Conservation (phyloP, 345 rosid genomes). For the Eucalyptus brandiana region DNA sequence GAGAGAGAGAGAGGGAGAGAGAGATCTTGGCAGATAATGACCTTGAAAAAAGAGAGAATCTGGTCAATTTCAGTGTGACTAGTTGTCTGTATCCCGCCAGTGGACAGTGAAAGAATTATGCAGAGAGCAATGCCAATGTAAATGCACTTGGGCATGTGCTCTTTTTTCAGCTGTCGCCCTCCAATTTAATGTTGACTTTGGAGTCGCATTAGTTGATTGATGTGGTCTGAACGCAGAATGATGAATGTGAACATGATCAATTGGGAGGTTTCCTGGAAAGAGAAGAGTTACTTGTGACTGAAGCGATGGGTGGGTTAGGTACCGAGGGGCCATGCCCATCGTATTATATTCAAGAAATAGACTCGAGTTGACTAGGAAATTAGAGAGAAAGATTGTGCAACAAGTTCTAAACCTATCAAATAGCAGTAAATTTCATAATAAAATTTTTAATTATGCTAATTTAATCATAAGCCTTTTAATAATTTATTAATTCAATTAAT, state of each 20-base stretch:
- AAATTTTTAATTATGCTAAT: too few relatives aligned
- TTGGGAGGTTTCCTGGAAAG: background rate
- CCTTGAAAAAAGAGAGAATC: background rate
- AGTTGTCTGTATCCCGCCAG: background rate
- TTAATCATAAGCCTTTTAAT: rapidly evolving
- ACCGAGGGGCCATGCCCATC: background rate
- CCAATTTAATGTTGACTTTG: background rate
- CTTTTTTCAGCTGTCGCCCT: background rate
- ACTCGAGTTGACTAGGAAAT: background rate
- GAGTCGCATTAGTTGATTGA: background rate
- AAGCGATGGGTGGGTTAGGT: background rate
- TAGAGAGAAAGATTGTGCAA: background rate
- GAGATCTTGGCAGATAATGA: background rate
- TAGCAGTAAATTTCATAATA: too few relatives aligned
- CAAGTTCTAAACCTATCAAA: too few relatives aligned
- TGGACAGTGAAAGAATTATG: background rate
- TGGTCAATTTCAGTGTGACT: background rate
- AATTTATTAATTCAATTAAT: too few relatives aligned
- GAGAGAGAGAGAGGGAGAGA: background rate
- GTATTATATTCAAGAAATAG: background rate
- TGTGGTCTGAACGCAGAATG: background rate
- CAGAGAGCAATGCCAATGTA: background rate
- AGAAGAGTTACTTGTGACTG: background rate
- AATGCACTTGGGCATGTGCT: background rate
- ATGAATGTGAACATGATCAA: background rate